These are phyloP conservation scores for Silene conica DNA, from an alignment of 148 eudicot genomes.

Conservation along the genomic window DNA sequence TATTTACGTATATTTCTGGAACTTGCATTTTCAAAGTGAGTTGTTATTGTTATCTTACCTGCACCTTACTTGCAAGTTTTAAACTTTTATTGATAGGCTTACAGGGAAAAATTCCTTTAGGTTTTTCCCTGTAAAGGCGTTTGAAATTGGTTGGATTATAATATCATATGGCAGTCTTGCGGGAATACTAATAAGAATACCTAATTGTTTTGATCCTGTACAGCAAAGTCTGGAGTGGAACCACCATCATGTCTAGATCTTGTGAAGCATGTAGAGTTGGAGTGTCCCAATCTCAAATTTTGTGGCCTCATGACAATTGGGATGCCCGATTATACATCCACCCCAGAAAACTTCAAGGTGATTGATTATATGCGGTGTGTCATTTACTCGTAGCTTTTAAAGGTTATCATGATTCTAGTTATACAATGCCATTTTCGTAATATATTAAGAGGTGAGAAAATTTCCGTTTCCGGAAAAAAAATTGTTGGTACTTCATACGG, in stretches of 20 bases:
- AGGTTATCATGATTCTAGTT: neutral
- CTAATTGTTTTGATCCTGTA: slow-evolving; percentile 17
- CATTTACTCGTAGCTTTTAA: neutral
- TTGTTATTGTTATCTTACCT: neutral
- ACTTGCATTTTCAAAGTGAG: neutral
- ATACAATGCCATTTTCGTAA: slow-evolving; percentile 3
- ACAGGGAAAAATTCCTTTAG: no score
- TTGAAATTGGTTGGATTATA: neutral
- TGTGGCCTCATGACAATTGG: slow-evolving; percentile 96
- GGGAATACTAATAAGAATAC: slow-evolving; percentile 17
- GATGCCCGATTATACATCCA: slow-evolving; percentile 88
- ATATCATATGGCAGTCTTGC: neutral
- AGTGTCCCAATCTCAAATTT: slow-evolving; percentile 75
- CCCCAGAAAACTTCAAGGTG: slow-evolving; percentile 93
- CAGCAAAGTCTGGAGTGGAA: slow-evolving; percentile 93
- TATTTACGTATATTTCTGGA: neutral
- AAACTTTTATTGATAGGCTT: no score
- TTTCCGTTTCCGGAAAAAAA: no score
- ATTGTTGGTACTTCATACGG: no score
- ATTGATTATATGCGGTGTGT: slow-evolving; percentile 21
- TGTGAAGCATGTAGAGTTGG: slow-evolving; percentile 63
- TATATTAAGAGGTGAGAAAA: no score
- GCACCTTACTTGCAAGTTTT: neutral
- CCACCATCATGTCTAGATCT: slow-evolving; percentile 79
- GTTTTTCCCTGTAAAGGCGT: neutral